Evolutionary conservation across 352 stramenopile species (phyloP).

Genomic region (Pilasporangium apinafurcum): DNA sequence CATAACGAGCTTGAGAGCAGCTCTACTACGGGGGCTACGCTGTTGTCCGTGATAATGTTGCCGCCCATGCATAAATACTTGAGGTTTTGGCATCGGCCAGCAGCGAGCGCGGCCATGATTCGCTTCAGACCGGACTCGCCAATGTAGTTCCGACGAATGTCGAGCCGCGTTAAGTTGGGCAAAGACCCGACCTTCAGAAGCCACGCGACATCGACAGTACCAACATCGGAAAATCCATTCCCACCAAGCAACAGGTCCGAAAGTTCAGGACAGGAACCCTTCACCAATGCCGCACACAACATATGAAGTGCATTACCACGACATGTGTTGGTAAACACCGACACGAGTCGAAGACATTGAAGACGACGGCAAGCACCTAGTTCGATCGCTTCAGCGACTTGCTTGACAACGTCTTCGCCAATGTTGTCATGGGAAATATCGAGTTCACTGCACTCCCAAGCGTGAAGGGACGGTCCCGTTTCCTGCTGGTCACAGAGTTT

Average conservation of each 20-base stretch:
- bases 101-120: conserved; percentile 24
- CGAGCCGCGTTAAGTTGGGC: conserved; percentile 35
- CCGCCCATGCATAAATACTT: conserved; percentile 73
- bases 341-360: conserved; percentile 57
- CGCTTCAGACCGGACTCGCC: conserved; percentile 46
- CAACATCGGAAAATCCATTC: conserved; percentile 60
- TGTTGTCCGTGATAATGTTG: conserved; percentile 80
- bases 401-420: conserved; percentile 40
- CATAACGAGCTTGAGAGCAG: conserved; percentile 29
- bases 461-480: conserved; percentile 32
- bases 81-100: conserved; percentile 18
- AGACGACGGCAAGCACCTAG: conserved; percentile 29
- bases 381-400: conserved; percentile 28
- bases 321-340: conserved; percentile 64
- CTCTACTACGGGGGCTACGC: conserved; percentile 35
- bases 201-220: conserved; percentile 32
- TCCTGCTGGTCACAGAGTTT: conserved; percentile 16
- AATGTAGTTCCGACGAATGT: conserved; percentile 70
- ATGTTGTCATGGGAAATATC: conserved; percentile 45
- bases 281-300: conserved; percentile 32
- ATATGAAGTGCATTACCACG: conserved; percentile 33
- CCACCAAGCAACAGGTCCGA: conserved; percentile 54
- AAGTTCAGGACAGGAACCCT: conserved; percentile 39
- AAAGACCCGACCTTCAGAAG: conserved; percentile 27
- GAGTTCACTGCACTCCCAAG: conserved; percentile 56